A percentile compares a stretch with the other conserved stretches of the same genome.
Evolutionary conservation across 2,329 filamentous ascomycete species (phyloP).

Genomic region (Hypoxylon sp.): DNA sequence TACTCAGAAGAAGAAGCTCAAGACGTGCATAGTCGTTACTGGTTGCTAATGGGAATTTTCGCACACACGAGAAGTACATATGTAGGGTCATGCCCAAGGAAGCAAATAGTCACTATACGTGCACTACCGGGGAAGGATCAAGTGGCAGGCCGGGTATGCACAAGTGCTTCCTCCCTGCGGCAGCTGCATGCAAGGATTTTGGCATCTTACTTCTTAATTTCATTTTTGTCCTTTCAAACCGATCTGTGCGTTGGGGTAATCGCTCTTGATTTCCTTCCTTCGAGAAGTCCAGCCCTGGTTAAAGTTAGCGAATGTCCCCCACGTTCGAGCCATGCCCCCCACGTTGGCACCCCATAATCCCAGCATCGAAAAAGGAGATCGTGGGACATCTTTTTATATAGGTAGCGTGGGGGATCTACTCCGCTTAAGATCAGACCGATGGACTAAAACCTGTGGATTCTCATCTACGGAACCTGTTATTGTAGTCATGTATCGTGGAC

Average conservation of each 20-base stretch:
- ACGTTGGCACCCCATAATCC: slow-evolving; percentile 16
- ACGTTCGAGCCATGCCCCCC: slow-evolving; percentile 18
- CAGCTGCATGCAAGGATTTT: slow-evolving; percentile 16
- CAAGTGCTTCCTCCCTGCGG: slow-evolving; percentile 32
- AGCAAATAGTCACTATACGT: slow-evolving; percentile 21
- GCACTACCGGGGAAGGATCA: not conserved
- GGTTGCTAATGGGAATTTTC: slow-evolving; percentile 23
- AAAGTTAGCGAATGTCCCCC: slow-evolving; percentile 19
- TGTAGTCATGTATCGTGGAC: slow-evolving; percentile 14
- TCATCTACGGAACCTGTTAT: slow-evolving; percentile 4
- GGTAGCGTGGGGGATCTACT: slow-evolving; percentile 20
- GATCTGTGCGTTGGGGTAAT: slow-evolving; percentile 7
- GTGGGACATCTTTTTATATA: not conserved
- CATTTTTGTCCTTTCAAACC: not conserved
- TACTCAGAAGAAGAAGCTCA: slow-evolving; percentile 9
- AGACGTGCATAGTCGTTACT: not conserved
- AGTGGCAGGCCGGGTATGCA: slow-evolving; percentile 37
- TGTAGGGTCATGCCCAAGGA: slow-evolving; percentile 2
- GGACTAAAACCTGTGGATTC: not conserved
- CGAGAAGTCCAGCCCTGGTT: slow-evolving; percentile 21
- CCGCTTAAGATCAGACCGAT: slow-evolving; percentile 5
- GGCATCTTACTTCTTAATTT: slow-evolving; percentile 14
- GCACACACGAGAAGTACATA: slow-evolving; percentile 13
- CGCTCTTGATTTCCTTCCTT: slow-evolving; percentile 23
- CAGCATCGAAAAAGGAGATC: not conserved